Percentiles rank a stretch among this genome's conserved stretches.
Evolutionary conservation across 2,329 filamentous ascomycete genomes (phyloP).

Genomic region (Blastomyces percursus): DNA sequence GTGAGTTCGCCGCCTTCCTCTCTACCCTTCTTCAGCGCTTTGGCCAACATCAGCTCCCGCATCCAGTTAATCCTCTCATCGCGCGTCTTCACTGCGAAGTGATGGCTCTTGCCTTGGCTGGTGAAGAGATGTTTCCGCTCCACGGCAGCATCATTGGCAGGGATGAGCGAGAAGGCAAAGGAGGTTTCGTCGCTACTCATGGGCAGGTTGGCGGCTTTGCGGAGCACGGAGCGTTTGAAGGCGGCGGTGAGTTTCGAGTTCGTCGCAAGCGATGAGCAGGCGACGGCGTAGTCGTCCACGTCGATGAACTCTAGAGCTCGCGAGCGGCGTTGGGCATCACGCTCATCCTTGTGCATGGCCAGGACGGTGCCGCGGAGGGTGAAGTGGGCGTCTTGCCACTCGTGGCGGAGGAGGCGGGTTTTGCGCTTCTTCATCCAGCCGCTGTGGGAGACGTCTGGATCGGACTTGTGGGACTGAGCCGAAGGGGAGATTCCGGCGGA

Average conservation of each 20-base stretch:
- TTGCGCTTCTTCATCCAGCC: slow-evolving; percentile 94
- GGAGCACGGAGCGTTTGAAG: slow-evolving; percentile 51
- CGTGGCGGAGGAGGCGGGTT: slow-evolving; percentile 76
- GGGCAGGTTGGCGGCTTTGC: slow-evolving; percentile 16
- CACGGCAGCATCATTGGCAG: slow-evolving; percentile 38
- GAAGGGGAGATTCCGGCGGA: slow-evolving; percentile 1
- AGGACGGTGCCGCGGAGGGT: slow-evolving; percentile 66
- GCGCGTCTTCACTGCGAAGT: slow-evolving; percentile 78
- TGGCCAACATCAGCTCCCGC: slow-evolving; percentile 38
- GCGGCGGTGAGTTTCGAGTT: slow-evolving; percentile 74
- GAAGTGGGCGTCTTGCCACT: slow-evolving; percentile 90
- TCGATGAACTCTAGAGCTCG: slow-evolving; percentile 26
- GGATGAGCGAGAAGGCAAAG: slow-evolving; percentile 35
- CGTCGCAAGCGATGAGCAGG: slow-evolving; percentile 47
- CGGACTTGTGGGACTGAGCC: not conserved
- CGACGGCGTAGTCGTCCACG: slow-evolving; percentile 32
- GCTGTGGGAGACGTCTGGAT: slow-evolving; percentile 53
- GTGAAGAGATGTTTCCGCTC: slow-evolving; percentile 26
- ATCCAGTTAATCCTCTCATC: slow-evolving; percentile 91
- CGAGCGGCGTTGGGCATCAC: slow-evolving; percentile 16
- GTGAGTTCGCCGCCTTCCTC: slow-evolving; percentile 22
- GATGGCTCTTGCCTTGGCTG: slow-evolving; percentile 64
- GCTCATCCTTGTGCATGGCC: slow-evolving; percentile 26
- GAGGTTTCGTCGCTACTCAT: slow-evolving; percentile 20
- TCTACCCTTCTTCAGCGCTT: slow-evolving; percentile 26